A percentile compares a stretch with the other conserved stretches of the same genome.
phyloP scores from a whole-genome alignment of 1,284 basidiomycete genomes.

The Singerocomus inundabilis region DNA sequence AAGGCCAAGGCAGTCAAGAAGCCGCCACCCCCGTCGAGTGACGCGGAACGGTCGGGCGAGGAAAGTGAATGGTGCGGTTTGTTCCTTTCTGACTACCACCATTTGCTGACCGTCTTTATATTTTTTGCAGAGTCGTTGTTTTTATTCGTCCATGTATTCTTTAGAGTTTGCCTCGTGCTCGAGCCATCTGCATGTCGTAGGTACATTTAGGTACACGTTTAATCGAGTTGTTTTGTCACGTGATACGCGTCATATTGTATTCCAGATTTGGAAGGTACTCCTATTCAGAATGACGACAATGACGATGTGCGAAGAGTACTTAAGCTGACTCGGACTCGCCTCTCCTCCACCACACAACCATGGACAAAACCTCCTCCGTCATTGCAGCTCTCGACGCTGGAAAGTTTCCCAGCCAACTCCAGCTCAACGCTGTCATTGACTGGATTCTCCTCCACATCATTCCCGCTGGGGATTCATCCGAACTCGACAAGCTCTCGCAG shows the following conservation, averaged over 20 bases:
- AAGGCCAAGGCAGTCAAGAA: slow-evolving; percentile 23
- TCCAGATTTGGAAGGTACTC: slow-evolving; percentile 12
- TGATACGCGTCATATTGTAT: slow-evolving; percentile 13
- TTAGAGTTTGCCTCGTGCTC: background rate
- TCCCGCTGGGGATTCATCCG: slow-evolving; percentile 38
- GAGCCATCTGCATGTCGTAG: background rate
- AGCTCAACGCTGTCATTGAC: slow-evolving; percentile 50
- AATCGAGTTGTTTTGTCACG: slow-evolving; percentile 8
- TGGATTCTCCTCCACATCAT: slow-evolving; percentile 49
- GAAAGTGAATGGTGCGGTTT: slow-evolving; percentile 21
- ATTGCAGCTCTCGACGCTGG: slow-evolving; percentile 63
- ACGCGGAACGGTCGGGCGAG: slow-evolving; percentile 26
- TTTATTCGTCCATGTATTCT: slow-evolving; percentile 18
- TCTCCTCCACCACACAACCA: slow-evolving; percentile 22
- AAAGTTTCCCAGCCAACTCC: slow-evolving; percentile 59
- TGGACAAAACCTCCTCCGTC: slow-evolving; percentile 59
- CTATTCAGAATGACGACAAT: slow-evolving; percentile 20
- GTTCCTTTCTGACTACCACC: background rate
- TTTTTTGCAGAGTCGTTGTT: slow-evolving; percentile 1
- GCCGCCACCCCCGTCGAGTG: slow-evolving; percentile 21
- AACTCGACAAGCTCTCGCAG: slow-evolving; percentile 45
- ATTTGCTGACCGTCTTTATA: background rate
- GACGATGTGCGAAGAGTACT: background rate
- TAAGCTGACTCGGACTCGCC: background rate
- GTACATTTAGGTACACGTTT: background rate